These are phyloP conservation scores for Austropuccinia psidii DNA, from an alignment of 1,284 basidiomycete species.

Conservation along the genomic window DNA sequence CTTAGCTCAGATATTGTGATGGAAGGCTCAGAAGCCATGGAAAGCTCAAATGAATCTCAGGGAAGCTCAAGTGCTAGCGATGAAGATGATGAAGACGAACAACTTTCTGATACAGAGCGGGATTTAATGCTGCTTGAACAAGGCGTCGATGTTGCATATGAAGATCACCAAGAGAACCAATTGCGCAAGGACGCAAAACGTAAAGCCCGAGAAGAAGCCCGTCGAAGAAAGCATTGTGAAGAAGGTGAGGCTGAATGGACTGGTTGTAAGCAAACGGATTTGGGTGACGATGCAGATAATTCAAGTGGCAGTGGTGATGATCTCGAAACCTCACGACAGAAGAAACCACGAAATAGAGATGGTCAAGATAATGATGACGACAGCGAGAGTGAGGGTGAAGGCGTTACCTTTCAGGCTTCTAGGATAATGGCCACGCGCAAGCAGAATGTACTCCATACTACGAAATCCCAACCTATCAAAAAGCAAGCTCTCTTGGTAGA, in stretches of 20 bases:
- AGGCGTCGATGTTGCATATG: slow-evolving; percentile 80
- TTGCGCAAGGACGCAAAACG: slow-evolving; percentile 81
- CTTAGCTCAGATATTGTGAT: slow-evolving; percentile 59
- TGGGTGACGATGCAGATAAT: slow-evolving; percentile 42
- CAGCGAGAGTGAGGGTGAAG: slow-evolving; percentile 45
- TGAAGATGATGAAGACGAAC: slow-evolving; percentile 45
- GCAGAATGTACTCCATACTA: slow-evolving; percentile 50
- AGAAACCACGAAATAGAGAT: slow-evolving; percentile 30
- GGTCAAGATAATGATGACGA: slow-evolving; percentile 40
- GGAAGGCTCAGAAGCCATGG: slow-evolving; percentile 49
- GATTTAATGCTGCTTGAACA: slow-evolving; percentile 59
- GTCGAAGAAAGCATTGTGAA: slow-evolving; percentile 60
- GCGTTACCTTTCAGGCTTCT: slow-evolving; percentile 50
- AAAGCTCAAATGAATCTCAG: slow-evolving; percentile 48
- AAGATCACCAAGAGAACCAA: slow-evolving; percentile 72
- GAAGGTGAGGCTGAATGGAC: slow-evolving; percentile 61
- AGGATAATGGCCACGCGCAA: slow-evolving; percentile 50
- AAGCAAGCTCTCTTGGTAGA: slow-evolving; percentile 32
- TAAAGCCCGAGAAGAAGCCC: slow-evolving; percentile 68
- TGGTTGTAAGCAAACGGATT: slow-evolving; percentile 55
- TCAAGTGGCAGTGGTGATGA: slow-evolving; percentile 46
- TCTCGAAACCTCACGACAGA: slow-evolving; percentile 44
- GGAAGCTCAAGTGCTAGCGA: slow-evolving; percentile 54
- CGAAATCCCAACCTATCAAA: slow-evolving; percentile 43
- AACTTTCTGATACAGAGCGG: slow-evolving; percentile 51